These are phyloP conservation scores for Talaromyces verruculosus DNA, from an alignment of 2,329 filamentous ascomycete species.

Conservation along the genomic window DNA sequence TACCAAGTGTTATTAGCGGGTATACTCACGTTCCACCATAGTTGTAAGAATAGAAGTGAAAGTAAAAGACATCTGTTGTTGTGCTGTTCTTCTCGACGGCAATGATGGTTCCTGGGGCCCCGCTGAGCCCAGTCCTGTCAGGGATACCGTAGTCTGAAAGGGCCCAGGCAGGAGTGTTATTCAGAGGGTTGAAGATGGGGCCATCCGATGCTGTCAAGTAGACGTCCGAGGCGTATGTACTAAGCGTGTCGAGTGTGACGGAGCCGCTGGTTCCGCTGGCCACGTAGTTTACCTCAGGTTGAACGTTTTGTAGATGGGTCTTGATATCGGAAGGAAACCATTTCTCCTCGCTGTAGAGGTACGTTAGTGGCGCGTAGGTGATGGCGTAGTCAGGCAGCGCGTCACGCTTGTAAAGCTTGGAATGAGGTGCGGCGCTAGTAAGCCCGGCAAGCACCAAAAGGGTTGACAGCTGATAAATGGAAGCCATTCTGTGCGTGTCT, in stretches of 20 bases:
- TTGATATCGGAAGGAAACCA: constrained; percentile 18
- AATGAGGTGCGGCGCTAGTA: neutral
- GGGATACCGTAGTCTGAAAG: constrained; percentile 12
- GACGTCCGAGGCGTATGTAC: neutral
- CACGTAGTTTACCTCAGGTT: constrained; percentile 8
- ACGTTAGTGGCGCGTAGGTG: constrained; percentile 12
- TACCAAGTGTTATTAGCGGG: neutral
- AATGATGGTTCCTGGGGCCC: constrained; percentile 10
- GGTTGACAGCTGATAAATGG: neutral
- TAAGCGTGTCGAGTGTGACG: neutral
- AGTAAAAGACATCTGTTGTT: constrained; percentile 17
- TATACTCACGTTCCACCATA: constrained; percentile 11
- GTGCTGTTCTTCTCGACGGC: constrained; percentile 11
- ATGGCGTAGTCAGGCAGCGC: constrained; percentile 1
- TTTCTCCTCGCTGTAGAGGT: constrained; percentile 13
- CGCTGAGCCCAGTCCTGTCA: neutral
- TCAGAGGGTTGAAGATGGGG: constrained; percentile 4
- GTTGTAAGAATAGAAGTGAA: constrained; percentile 18
- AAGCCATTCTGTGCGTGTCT: neutral
- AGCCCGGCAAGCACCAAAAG: neutral
- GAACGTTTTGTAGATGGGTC: constrained; percentile 3
- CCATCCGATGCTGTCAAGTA: constrained; percentile 10
- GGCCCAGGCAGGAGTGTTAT: constrained; percentile 11
- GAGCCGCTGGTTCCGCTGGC: neutral
- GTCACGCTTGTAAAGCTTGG: neutral